Conservation (phyloP, 768 basidiomycete species). For the Leccinum uliginosum region DNA sequence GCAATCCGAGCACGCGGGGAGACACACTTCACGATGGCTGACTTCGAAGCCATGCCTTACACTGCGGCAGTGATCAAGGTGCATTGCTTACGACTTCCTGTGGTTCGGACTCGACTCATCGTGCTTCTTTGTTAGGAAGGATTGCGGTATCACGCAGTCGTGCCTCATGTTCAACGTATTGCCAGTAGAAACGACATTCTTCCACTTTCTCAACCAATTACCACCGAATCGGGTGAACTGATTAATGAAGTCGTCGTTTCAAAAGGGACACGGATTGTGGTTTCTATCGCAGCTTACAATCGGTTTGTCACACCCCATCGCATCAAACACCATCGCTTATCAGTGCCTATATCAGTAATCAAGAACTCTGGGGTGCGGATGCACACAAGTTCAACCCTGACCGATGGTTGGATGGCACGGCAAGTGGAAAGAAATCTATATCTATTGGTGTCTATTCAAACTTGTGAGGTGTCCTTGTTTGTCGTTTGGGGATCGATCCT, state of each 20-base stretch:
- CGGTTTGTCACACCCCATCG: slow-evolving; percentile 31
- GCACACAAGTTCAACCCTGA: slow-evolving; percentile 31
- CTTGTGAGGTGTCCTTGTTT: slow-evolving; percentile 16
- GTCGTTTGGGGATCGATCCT: neutral
- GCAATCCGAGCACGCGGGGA: slow-evolving; percentile 9
- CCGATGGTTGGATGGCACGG: slow-evolving; percentile 23
- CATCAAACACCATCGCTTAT: neutral
- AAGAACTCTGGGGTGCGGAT: slow-evolving; percentile 30
- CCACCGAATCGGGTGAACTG: slow-evolving; percentile 40
- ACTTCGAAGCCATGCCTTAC: slow-evolving; percentile 50
- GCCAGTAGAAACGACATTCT: slow-evolving; percentile 53
- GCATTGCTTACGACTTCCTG: slow-evolving; percentile 11
- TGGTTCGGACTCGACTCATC: slow-evolving; percentile 15
- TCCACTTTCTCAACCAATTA: slow-evolving; percentile 53
- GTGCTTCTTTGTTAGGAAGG: slow-evolving; percentile 35
- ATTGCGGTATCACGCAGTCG: slow-evolving; percentile 45
- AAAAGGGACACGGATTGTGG: slow-evolving; percentile 47
- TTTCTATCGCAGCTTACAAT: slow-evolving; percentile 54
- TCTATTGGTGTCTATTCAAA: slow-evolving; percentile 29
- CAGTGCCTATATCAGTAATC: slow-evolving; percentile 12
- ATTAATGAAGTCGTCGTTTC: slow-evolving; percentile 44
- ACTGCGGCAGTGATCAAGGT: slow-evolving; percentile 35
- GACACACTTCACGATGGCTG: slow-evolving; percentile 26
- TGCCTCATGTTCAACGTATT: slow-evolving; percentile 50
- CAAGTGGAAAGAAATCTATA: slow-evolving; percentile 16